Evolutionary conservation across 352 stramenopile species (phyloP).

Genomic region (Globisporangium orthogonon): DNA sequence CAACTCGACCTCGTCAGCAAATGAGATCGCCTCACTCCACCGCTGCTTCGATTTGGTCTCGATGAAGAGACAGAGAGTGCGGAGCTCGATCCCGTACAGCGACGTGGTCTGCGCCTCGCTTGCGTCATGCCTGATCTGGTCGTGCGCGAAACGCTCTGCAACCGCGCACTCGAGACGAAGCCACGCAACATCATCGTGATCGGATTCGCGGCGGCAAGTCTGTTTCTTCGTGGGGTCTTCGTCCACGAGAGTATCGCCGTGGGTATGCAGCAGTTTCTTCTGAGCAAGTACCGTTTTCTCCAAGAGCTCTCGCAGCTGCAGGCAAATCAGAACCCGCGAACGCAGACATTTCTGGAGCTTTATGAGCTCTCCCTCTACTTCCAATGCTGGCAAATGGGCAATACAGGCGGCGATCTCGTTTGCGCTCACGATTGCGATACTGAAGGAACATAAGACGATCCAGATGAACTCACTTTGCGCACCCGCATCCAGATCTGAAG

Average conservation of each 20-base stretch:
- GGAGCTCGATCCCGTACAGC: slow-evolving; percentile 46
- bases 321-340: slow-evolving; percentile 31
- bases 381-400: neutral
- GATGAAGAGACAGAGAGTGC: slow-evolving; percentile 43
- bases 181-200: slow-evolving; percentile 22
- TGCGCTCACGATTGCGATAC: slow-evolving; percentile 28
- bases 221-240: neutral
- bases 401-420: slow-evolving; percentile 9
- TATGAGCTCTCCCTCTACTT: neutral
- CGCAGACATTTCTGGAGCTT: slow-evolving; percentile 14
- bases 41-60: slow-evolving; percentile 32
- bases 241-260: neutral
- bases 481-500: slow-evolving; percentile 10
- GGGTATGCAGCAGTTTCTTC: slow-evolving; percentile 12
- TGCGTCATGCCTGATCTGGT: slow-evolving; percentile 20
- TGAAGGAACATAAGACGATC: slow-evolving; percentile 42
- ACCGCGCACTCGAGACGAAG: slow-evolving; percentile 24
- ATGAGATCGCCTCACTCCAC: slow-evolving; percentile 17
- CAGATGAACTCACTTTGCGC: slow-evolving; percentile 32
- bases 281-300: slow-evolving; percentile 24
- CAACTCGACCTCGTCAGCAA: slow-evolving; percentile 43
- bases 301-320: slow-evolving; percentile 40
- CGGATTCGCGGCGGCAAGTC: neutral
- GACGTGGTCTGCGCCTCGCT: slow-evolving; percentile 26
- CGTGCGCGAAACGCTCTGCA: slow-evolving; percentile 28